Conservation (phyloP, 169 alveolate genomes). For the Amoebophrya sp. region DNA sequence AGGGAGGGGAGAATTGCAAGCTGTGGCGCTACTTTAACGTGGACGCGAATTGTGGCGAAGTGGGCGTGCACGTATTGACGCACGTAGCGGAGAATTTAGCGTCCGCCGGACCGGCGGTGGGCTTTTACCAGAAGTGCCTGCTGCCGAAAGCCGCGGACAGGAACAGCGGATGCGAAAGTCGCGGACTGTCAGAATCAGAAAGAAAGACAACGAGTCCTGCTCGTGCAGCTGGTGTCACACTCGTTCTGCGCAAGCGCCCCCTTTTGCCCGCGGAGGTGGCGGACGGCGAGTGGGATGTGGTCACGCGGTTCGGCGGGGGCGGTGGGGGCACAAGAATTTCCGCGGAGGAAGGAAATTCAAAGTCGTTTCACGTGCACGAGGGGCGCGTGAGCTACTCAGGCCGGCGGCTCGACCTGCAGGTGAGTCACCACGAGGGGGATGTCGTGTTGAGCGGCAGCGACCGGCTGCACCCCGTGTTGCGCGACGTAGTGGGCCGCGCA, state of each 20-base stretch:
- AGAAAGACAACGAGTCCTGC: neutral
- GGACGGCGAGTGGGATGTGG: neutral
- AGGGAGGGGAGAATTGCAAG: neutral
- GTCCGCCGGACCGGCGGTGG: neutral
- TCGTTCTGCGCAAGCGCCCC: neutral
- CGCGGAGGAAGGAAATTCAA: too few relatives aligned
- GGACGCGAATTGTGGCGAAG: neutral
- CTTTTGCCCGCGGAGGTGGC: neutral
- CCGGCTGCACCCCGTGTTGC: too few relatives aligned
- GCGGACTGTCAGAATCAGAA: neutral
- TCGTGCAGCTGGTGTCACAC: neutral
- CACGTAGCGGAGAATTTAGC: neutral
- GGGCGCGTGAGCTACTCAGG: neutral
- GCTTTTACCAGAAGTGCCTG: neutral
- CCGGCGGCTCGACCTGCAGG: neutral
- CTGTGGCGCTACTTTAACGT: neutral
- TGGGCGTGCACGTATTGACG: neutral
- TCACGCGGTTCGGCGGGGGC: neutral
- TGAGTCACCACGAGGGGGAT: neutral
- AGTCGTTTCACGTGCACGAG: neutral
- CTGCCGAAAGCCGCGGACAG: neutral
- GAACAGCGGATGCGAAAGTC: neutral
- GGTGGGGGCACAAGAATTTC: too few relatives aligned
- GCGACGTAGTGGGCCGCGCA: neutral
- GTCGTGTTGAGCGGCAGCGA: neutral